Conservation (phyloP, 2,329 filamentous ascomycete genomes). For the Pseudogymnoascus sp. region DNA sequence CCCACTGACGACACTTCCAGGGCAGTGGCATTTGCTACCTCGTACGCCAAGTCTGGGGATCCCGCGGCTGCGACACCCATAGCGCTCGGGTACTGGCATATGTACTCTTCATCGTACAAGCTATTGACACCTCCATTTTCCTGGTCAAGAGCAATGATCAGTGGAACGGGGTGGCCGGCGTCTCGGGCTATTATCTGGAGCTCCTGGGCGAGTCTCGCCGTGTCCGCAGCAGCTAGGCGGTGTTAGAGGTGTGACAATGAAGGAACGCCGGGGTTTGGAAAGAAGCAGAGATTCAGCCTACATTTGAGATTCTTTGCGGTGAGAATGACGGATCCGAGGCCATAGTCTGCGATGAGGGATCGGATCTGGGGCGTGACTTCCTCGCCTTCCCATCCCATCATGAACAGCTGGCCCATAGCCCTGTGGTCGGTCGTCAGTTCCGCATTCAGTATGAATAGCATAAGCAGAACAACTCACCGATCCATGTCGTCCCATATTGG, state of each 20-base stretch:
- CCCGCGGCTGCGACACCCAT: slow-evolving; percentile 96
- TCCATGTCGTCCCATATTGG: slow-evolving; percentile 40
- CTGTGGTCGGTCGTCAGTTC: slow-evolving; percentile 31
- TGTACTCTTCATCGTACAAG: slow-evolving; percentile 89
- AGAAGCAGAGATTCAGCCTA: slow-evolving; percentile 35
- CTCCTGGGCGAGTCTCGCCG: slow-evolving; percentile 79
- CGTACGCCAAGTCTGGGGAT: slow-evolving; percentile 75
- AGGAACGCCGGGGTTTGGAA: background rate
- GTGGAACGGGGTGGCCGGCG: slow-evolving; percentile 79
- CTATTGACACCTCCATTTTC: slow-evolving; percentile 98
- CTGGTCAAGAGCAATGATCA: slow-evolving; percentile 88
- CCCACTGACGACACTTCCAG: slow-evolving; percentile 88
- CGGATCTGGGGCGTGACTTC: slow-evolving; percentile 77
- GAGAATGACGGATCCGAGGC: slow-evolving; percentile 79
- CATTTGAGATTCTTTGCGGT: slow-evolving; percentile 82
- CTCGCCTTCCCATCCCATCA: slow-evolving; percentile 82
- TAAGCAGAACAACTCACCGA: slow-evolving; percentile 19
- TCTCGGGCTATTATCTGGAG: slow-evolving; percentile 87
- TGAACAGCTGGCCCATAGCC: slow-evolving; percentile 69
- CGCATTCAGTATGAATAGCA: slow-evolving; percentile 19
- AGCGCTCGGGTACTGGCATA: slow-evolving; percentile 91
- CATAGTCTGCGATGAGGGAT: slow-evolving; percentile 71
- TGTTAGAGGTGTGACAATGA: slow-evolving; percentile 7
- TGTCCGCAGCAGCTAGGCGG: slow-evolving; percentile 73
- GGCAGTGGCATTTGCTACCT: slow-evolving; percentile 86